phyloP scores from a whole-genome alignment of 768 basidiomycete genomes.

The Lactarius akahatsu region DNA sequence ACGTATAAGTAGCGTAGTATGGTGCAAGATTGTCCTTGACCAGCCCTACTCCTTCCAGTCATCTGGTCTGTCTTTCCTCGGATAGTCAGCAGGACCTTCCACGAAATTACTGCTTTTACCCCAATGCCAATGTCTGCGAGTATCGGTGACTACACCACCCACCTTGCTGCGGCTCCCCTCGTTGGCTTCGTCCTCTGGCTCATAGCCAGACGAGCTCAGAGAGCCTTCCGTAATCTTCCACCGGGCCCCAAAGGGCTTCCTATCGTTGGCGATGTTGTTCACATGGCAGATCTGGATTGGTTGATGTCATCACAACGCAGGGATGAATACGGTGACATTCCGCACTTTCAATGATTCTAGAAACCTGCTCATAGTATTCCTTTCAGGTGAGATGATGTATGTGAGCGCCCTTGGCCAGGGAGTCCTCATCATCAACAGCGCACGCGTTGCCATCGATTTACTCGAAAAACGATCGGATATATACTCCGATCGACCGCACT shows the following conservation, averaged over 20 bases:
- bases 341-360: background rate
- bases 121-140: too few relatives aligned
- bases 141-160: too few relatives aligned
- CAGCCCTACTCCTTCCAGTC: too few relatives aligned
- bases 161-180: background rate
- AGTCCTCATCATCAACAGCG: slow-evolving; percentile 35
- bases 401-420: slow-evolving; percentile 34
- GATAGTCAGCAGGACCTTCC: too few relatives aligned
- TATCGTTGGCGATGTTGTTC: background rate
- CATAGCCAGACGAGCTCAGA: background rate
- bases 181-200: background rate
- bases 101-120: too few relatives aligned
- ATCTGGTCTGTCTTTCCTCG: too few relatives aligned
- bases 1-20: too few relatives aligned
- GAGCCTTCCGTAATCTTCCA: background rate
- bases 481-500: background rate
- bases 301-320: background rate
- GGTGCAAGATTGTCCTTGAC: too few relatives aligned
- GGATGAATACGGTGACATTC: slow-evolving; percentile 1
- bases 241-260: background rate
- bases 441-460: slow-evolving; percentile 30
- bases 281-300: background rate
- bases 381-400: slow-evolving; percentile 35
- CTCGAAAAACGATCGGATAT: slow-evolving; percentile 29
- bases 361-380: background rate